Evolutionary conservation across 441 rosid species (phyloP).

Genomic region (Gossypium gossypioides): DNA sequence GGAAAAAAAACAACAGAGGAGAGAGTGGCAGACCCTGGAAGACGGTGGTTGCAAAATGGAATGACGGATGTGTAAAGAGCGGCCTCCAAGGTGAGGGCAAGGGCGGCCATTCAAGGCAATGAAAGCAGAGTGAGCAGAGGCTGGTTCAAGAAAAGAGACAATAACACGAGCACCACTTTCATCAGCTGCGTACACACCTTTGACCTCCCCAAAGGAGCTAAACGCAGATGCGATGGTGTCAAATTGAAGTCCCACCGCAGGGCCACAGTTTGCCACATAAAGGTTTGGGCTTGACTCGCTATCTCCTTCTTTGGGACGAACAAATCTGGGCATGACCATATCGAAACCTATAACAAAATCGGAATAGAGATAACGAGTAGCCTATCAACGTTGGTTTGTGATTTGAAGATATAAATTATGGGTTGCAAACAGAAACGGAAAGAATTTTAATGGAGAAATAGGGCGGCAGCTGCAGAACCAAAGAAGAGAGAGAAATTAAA

Average conservation of each 20-base stretch:
- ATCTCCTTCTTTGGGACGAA: slow-evolving; percentile 33
- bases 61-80: slow-evolving; percentile 60
- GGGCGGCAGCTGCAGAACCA: background rate
- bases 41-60: slow-evolving; percentile 44
- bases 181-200: slow-evolving; percentile 69
- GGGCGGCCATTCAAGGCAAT: slow-evolving; percentile 41
- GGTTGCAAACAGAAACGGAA: background rate
- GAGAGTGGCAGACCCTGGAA: slow-evolving; percentile 29
- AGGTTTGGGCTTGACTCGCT: slow-evolving; percentile 38
- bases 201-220: slow-evolving; percentile 49
- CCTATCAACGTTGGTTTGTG: background rate
- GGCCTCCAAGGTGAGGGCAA: slow-evolving; percentile 55
- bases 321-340: slow-evolving; percentile 64
- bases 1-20: background rate
- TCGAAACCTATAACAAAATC: background rate
- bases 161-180: slow-evolving; percentile 76
- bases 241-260: slow-evolving; percentile 61
- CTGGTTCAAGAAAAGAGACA: slow-evolving; percentile 40
- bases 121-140: slow-evolving; percentile 53
- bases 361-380: background rate
- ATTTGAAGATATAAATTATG: background rate
- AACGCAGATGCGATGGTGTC: slow-evolving; percentile 51
- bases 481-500: background rate
- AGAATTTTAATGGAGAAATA: background rate
- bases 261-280: slow-evolving; percentile 87